Evolutionary conservation across 441 rosid genomes (phyloP).

Genomic region (Adansonia madagascariensis): DNA sequence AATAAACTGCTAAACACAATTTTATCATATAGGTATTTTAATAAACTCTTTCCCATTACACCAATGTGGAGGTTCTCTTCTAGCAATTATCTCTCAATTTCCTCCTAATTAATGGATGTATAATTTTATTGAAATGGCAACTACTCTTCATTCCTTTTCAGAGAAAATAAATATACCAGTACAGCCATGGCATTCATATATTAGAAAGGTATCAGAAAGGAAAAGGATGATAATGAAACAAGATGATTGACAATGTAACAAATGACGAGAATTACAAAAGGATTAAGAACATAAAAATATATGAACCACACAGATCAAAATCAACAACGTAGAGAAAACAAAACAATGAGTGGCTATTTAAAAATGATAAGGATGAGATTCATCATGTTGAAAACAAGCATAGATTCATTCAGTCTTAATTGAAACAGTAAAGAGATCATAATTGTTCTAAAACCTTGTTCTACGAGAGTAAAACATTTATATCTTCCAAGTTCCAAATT

Average conservation of each 20-base stretch:
- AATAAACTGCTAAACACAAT: no score
- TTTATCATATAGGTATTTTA: no score
- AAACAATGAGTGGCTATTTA: neutral
- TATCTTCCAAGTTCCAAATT: slow-evolving; percentile 7
- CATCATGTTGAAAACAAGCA: neutral
- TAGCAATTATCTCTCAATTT: neutral
- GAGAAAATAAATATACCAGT: neutral
- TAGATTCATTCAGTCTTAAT: neutral
- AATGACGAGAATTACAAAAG: neutral
- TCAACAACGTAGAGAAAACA: neutral
- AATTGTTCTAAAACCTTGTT: neutral
- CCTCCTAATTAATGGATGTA: neutral
- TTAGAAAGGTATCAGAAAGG: neutral
- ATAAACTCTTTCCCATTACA: neutral
- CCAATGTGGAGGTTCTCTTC: neutral
- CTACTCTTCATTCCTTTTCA: neutral
- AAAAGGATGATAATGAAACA: neutral
- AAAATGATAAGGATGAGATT: neutral
- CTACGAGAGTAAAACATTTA: neutral
- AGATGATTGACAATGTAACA: neutral
- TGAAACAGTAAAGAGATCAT: neutral
- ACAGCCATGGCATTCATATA: neutral
- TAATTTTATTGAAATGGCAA: neutral
- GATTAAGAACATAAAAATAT: neutral
- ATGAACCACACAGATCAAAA: neutral